These are phyloP conservation scores for Passalora sequoiae DNA, from an alignment of 2,329 filamentous ascomycete species.

Conservation along the genomic window DNA sequence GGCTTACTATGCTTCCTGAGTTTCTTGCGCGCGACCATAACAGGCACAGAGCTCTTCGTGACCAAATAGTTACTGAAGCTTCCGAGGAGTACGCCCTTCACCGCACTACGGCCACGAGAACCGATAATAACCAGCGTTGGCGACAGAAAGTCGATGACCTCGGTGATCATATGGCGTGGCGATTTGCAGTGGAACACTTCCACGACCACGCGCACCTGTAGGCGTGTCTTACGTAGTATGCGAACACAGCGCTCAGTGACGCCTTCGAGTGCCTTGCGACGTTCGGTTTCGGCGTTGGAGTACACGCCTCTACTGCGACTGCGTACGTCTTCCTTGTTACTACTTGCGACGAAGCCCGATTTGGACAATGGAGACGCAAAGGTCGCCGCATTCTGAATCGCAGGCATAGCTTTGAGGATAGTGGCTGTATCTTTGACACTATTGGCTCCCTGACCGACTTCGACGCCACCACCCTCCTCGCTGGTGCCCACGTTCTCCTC, in stretches of 20 bases:
- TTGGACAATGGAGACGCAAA: slow-evolving; percentile 27
- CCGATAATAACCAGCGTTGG: slow-evolving; percentile 92
- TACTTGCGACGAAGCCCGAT: slow-evolving; percentile 10
- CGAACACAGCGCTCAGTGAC: slow-evolving; percentile 82
- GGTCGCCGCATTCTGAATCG: slow-evolving; percentile 30
- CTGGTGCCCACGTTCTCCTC: slow-evolving; percentile 61
- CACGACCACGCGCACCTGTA: slow-evolving; percentile 89
- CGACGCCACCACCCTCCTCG: slow-evolving; percentile 44
- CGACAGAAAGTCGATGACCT: slow-evolving; percentile 88
- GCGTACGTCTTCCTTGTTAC: slow-evolving; percentile 16
- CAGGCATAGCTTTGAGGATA: slow-evolving; percentile 60
- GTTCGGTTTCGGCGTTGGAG: slow-evolving; percentile 64
- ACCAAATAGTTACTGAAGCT: slow-evolving; percentile 98
- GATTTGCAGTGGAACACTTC: slow-evolving; percentile 99
- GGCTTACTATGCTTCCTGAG: slow-evolving; percentile 68
- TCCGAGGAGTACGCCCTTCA: slow-evolving; percentile 91
- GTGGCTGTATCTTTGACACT: slow-evolving; percentile 70
- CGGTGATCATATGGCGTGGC: slow-evolving; percentile 89
- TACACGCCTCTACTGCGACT: slow-evolving; percentile 36
- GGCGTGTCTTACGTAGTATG: slow-evolving; percentile 78
- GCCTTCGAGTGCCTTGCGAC: slow-evolving; percentile 71
- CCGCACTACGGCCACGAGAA: slow-evolving; percentile 79
- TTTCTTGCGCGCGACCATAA: slow-evolving; percentile 94
- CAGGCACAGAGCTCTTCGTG: slow-evolving; percentile 90
- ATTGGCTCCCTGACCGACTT: slow-evolving; percentile 66